Conservation (phyloP, 768 basidiomycete species). For the Russula abietina region DNA sequence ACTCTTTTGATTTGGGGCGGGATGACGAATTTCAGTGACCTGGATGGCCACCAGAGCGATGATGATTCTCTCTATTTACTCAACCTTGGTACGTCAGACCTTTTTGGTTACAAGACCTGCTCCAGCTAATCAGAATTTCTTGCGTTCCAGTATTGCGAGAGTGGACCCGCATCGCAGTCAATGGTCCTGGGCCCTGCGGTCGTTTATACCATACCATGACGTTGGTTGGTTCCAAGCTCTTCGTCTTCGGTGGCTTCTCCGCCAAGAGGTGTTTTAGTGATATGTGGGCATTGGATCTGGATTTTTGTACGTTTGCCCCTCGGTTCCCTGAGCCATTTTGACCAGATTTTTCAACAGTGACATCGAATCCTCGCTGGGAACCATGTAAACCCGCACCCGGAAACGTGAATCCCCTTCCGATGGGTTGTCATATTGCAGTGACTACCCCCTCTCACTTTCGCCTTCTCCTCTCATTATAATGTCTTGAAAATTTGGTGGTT, state of each 20-base stretch:
- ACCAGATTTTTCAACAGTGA: constrained; percentile 45
- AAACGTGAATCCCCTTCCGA: constrained; percentile 61
- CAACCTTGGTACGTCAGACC: constrained; percentile 68
- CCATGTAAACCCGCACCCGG: constrained; percentile 53
- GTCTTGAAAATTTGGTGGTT: constrained; percentile 61
- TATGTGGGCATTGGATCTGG: constrained; percentile 92
- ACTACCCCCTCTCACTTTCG: too few relatives aligned
- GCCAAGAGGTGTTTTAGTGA: constrained; percentile 92
- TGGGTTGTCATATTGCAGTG: constrained; percentile 74
- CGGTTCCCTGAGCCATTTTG: constrained; percentile 6
- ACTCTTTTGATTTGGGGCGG: constrained; percentile 93
- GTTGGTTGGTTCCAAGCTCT: constrained; percentile 88
- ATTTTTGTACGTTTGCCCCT: constrained; percentile 59
- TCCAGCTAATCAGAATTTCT: background rate
- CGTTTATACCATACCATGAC: constrained; percentile 94
- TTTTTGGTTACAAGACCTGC: background rate
- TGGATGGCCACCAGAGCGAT: constrained; percentile 56
- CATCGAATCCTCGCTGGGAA: constrained; percentile 79
- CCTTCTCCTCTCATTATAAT: too few relatives aligned
- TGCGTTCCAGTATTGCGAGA: constrained; percentile 69
- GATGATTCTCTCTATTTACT: constrained; percentile 91
- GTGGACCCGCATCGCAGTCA: constrained; percentile 84
- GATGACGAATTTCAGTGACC: constrained; percentile 78
- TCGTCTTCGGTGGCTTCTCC: constrained; percentile 93
- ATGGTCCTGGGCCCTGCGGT: constrained; percentile 73